Conservation (phyloP, 129 eudicot species). For the Lonicera japonica region DNA sequence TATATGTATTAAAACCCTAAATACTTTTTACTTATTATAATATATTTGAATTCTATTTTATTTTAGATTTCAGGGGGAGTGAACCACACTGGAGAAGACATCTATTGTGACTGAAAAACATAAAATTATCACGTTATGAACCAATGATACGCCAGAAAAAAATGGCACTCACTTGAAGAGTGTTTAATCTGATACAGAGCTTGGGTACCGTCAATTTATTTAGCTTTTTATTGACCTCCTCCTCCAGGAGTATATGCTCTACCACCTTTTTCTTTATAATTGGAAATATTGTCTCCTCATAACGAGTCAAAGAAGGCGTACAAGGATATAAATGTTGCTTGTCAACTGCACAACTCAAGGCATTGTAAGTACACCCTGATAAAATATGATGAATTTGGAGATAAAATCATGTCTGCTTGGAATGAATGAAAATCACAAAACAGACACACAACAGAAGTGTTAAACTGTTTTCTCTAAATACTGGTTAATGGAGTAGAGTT, state of each 20-base stretch:
- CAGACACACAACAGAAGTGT: no score
- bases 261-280: constrained; percentile 61
- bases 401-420: no score
- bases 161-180: constrained; percentile 69
- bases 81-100: no score
- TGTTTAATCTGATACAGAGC: constrained; percentile 84
- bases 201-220: constrained; percentile 54
- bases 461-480: no score
- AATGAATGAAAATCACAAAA: no score
- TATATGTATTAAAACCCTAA: no score
- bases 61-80: no score
- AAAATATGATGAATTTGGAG: no score
- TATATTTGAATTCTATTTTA: no score
- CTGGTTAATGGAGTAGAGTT: no score
- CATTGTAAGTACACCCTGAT: background rate
- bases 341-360: constrained; percentile 55
- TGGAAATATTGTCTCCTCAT: constrained; percentile 72
- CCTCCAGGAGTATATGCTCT: constrained; percentile 56
- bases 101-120: background rate
- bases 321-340: constrained; percentile 75
- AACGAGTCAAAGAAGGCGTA: constrained; percentile 85
- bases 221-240: constrained; percentile 45
- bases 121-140: background rate
- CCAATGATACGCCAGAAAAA: constrained; percentile 9
- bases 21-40: no score